phyloP scores from a whole-genome alignment of 2,329 filamentous ascomycete genomes.

The Pseudogymnoascus pannorum region DNA sequence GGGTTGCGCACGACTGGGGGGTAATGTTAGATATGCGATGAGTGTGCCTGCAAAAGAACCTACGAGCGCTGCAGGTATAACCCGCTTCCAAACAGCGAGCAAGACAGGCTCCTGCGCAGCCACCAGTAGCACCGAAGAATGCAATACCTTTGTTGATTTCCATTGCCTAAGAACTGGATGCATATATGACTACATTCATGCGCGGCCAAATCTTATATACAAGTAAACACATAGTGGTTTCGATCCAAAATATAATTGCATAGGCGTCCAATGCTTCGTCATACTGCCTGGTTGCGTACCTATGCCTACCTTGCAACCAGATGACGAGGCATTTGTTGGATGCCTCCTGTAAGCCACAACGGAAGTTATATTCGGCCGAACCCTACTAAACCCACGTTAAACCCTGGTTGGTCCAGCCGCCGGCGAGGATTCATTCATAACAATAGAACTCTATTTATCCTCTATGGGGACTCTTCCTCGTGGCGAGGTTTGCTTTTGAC shows the following conservation, averaged over 20 bases:
- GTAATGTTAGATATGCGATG: neutral
- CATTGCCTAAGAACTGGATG: neutral
- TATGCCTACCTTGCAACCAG: neutral
- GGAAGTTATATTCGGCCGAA: neutral
- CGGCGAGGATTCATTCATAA: neutral
- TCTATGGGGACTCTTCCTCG: neutral
- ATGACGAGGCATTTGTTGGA: neutral
- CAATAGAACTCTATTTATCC: neutral
- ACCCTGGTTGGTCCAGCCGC: neutral
- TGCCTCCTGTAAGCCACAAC: neutral
- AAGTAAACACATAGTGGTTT: neutral
- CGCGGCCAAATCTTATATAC: neutral
- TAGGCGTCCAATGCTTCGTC: neutral
- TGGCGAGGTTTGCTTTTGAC: neutral
- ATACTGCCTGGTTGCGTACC: neutral
- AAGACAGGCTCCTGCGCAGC: conserved; percentile 41
- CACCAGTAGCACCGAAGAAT: conserved; percentile 48
- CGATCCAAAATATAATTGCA: neutral
- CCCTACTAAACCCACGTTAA: neutral
- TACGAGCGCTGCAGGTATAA: conserved; percentile 37
- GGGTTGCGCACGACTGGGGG: conserved; percentile 41
- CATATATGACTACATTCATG: neutral
- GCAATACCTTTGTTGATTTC: conserved; percentile 27
- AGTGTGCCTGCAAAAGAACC: neutral
- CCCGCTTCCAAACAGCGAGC: conserved; percentile 38